Evolutionary conservation across 2,329 filamentous ascomycete genomes (phyloP).

Genomic region (Ophiosphaerella korrae): DNA sequence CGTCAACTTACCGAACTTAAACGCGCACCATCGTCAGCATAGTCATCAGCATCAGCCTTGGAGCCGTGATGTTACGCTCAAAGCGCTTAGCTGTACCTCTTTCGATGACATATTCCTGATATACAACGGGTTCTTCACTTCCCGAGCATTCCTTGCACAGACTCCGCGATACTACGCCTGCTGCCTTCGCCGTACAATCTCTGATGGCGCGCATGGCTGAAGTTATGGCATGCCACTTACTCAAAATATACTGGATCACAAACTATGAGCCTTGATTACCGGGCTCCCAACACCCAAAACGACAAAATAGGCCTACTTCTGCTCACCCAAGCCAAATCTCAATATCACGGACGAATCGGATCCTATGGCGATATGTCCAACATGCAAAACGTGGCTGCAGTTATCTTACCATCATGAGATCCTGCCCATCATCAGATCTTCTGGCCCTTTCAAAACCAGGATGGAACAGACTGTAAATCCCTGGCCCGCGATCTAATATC

Average conservation of each 20-base stretch:
- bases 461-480: slow-evolving; percentile 10
- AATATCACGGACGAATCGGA: slow-evolving; percentile 16
- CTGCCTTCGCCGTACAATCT: slow-evolving; percentile 3
- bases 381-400: slow-evolving; percentile 13
- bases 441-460: slow-evolving; percentile 21
- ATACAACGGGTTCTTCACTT: slow-evolving; percentile 22
- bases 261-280: slow-evolving; percentile 1
- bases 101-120: slow-evolving; percentile 9
- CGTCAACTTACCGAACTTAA: slow-evolving; percentile 1
- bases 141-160: slow-evolving; percentile 20
- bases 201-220: slow-evolving; percentile 16
- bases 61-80: background rate
- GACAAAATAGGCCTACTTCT: slow-evolving; percentile 6
- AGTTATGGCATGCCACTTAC: slow-evolving; percentile 7
- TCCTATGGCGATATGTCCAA: slow-evolving; percentile 4
- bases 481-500: slow-evolving; percentile 12
- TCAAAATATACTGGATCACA: background rate
- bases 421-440: slow-evolving; percentile 18
- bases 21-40: slow-evolving; percentile 15
- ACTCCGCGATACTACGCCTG: slow-evolving; percentile 11
- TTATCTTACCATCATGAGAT: slow-evolving; percentile 4
- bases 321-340: slow-evolving; percentile 4
- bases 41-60: slow-evolving; percentile 26
- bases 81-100: slow-evolving; percentile 15
- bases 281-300: background rate